Evolutionary conservation across 208 protist genomes (phyloP).

Genomic region (Trypanosoma caninum): DNA sequence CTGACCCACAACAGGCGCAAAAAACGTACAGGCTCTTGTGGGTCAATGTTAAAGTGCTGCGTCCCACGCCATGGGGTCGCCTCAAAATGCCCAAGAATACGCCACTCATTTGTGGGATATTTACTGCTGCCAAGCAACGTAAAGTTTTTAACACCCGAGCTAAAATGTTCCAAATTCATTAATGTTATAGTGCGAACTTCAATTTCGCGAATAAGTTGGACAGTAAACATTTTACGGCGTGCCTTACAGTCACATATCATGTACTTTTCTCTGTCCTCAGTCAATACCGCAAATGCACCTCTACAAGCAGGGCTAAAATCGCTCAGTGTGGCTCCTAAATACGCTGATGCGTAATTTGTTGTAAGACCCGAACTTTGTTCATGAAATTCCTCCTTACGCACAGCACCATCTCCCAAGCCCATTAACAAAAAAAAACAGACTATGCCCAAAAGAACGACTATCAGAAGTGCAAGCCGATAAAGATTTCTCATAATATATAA

Average conservation of each 20-base stretch:
- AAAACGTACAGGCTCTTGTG: conserved; percentile 34
- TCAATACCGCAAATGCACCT: conserved; percentile 26
- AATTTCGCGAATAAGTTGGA: conserved; percentile 39
- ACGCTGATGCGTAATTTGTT: conserved; percentile 42
- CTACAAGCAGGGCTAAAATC: conserved; percentile 26
- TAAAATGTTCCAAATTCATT: conserved; percentile 35
- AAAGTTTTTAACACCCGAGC: conserved; percentile 35
- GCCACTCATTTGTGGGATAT: conserved; percentile 39
- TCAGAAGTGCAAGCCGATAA: background rate
- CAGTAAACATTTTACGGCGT: conserved; percentile 27
- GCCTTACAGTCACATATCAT: conserved; percentile 34
- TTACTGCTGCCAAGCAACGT: conserved; percentile 30
- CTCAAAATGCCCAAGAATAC: conserved; percentile 31
- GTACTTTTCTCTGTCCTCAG: conserved; percentile 35
- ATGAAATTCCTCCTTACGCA: conserved; percentile 1
- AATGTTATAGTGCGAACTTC: conserved; percentile 29
- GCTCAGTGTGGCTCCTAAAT: conserved; percentile 32
- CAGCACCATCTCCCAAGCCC: background rate
- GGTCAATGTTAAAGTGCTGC: conserved; percentile 30
- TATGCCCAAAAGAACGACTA: conserved; percentile 2
- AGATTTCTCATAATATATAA: conserved; percentile 16
- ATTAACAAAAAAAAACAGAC: conserved; percentile 1
- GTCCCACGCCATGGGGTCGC: conserved; percentile 25
- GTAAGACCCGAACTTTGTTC: conserved; percentile 16
- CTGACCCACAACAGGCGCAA: conserved; percentile 34